Conservation (phyloP, 495 filamentous ascomycete genomes). For the Xylaria grammica region DNA sequence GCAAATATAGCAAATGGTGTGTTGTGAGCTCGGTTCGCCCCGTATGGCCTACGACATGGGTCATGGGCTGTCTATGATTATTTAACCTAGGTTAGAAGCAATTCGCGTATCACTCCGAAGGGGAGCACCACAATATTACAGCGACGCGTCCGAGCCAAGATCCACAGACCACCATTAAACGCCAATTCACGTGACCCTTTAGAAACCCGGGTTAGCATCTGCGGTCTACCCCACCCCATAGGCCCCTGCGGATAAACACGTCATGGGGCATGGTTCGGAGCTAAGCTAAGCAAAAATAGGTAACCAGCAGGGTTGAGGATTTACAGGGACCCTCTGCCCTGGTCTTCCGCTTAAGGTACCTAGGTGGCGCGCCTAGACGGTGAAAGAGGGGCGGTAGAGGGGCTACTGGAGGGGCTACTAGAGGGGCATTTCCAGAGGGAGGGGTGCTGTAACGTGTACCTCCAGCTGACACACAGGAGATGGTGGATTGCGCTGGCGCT, state of each 20-base stretch:
- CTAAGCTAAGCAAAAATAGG: conserved; percentile 2
- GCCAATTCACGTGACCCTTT: conserved; percentile 11
- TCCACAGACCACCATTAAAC: neutral
- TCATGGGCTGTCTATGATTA: neutral
- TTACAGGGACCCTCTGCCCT: neutral
- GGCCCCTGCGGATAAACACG: neutral
- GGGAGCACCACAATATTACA: neutral
- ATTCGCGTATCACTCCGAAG: neutral
- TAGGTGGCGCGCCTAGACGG: no score
- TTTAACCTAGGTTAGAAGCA: neutral
- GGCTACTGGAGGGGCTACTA: no score
- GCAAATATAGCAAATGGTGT: conserved; percentile 1
- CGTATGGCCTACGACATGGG: neutral
- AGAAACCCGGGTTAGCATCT: no score
- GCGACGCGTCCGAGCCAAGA: neutral
- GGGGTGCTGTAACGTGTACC: no score
- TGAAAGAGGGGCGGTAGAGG: no score
- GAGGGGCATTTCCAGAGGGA: neutral
- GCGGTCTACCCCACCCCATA: neutral
- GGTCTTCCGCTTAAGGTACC: no score
- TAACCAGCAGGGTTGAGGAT: neutral
- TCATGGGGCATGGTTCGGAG: neutral
- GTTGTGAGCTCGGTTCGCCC: neutral
- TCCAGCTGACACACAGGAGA: no score
- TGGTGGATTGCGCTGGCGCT: no score